Conservation (phyloP, 148 eudicot species). For the Camellia japonica region DNA sequence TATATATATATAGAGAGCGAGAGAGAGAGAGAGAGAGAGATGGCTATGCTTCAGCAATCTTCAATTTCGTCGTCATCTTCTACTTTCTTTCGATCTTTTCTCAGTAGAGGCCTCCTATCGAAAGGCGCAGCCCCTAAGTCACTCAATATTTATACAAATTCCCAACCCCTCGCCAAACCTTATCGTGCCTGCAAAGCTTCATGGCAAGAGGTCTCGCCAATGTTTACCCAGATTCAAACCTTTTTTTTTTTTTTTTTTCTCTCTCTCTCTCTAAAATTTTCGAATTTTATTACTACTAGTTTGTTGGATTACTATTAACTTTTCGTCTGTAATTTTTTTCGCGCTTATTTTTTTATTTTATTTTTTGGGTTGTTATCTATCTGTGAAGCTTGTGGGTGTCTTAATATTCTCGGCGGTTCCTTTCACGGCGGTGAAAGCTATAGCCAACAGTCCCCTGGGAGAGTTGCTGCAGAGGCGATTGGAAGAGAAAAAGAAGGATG, state of each 20-base stretch:
- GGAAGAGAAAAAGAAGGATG: slow-evolving; percentile 52
- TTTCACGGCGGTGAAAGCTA: slow-evolving; percentile 87
- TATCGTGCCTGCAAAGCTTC: slow-evolving; percentile 42
- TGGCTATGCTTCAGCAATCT: slow-evolving; percentile 21
- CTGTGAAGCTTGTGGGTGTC: slow-evolving; percentile 73
- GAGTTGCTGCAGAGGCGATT: slow-evolving; percentile 63
- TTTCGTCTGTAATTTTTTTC: neutral
- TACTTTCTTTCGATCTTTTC: neutral
- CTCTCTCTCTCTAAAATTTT: neutral
- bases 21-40: slow-evolving; percentile 5
- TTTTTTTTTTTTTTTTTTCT: neutral
- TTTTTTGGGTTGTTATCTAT: neutral
- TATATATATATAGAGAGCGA: neutral
- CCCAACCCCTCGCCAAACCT: neutral
- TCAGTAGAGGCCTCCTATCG: neutral
- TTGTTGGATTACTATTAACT: neutral
- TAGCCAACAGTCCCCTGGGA: slow-evolving; percentile 88
- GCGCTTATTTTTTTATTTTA: neutral
- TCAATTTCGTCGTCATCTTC: slow-evolving; percentile 11
- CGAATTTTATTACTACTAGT: too few species aligned
- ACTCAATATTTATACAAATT: neutral
- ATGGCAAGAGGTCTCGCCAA: slow-evolving; percentile 48
- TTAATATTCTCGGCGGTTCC: slow-evolving; percentile 90
- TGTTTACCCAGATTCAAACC: neutral
- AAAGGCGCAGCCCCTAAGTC: neutral